A percentile compares a stretch with the other conserved stretches of the same genome.
phyloP scores from a whole-genome alignment of 768 basidiomycete genomes.

The Psilocybe cyanescens region DNA sequence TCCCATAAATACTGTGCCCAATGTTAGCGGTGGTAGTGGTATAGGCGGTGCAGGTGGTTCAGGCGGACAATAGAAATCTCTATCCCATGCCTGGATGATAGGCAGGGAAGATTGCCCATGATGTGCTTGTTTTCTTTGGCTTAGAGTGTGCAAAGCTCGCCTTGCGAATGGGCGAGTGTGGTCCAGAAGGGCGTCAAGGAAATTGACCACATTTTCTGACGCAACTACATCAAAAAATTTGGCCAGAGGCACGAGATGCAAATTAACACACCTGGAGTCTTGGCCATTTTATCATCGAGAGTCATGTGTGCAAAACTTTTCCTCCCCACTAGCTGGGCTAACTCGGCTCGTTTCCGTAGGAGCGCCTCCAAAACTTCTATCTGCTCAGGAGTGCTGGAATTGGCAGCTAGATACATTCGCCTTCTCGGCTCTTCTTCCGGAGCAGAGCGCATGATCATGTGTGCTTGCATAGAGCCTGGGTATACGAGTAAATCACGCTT shows the following conservation, averaged over 20 bases:
- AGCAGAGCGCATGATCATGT: slow-evolving; percentile 91
- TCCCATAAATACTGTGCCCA: slow-evolving; percentile 91
- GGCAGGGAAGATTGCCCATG: slow-evolving; percentile 61
- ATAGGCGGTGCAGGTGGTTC: slow-evolving; percentile 77
- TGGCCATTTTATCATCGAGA: slow-evolving; percentile 96
- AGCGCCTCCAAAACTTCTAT: slow-evolving; percentile 79
- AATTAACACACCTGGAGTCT: slow-evolving; percentile 69
- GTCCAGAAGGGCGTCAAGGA: slow-evolving; percentile 79
- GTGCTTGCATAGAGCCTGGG: slow-evolving; percentile 87
- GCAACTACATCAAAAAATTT: neutral
- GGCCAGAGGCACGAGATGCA: neutral
- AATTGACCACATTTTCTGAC: slow-evolving; percentile 83
- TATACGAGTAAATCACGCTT: slow-evolving; percentile 78
- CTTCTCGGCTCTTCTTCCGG: slow-evolving; percentile 83
- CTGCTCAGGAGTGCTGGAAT: slow-evolving; percentile 75
- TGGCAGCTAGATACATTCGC: slow-evolving; percentile 81
- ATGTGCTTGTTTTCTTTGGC: slow-evolving; percentile 75
- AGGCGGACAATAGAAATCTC: slow-evolving; percentile 89
- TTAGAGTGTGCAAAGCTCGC: slow-evolving; percentile 69
- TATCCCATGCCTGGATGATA: slow-evolving; percentile 92
- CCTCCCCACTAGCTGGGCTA: slow-evolving; percentile 84
- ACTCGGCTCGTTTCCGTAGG: slow-evolving; percentile 75
- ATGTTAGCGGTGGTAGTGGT: slow-evolving; percentile 74
- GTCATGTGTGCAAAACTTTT: slow-evolving; percentile 88
- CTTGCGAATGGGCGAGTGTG: slow-evolving; percentile 82